phyloP scores from a whole-genome alignment of 2,329 filamentous ascomycete species.

The Apiospora koreana region DNA sequence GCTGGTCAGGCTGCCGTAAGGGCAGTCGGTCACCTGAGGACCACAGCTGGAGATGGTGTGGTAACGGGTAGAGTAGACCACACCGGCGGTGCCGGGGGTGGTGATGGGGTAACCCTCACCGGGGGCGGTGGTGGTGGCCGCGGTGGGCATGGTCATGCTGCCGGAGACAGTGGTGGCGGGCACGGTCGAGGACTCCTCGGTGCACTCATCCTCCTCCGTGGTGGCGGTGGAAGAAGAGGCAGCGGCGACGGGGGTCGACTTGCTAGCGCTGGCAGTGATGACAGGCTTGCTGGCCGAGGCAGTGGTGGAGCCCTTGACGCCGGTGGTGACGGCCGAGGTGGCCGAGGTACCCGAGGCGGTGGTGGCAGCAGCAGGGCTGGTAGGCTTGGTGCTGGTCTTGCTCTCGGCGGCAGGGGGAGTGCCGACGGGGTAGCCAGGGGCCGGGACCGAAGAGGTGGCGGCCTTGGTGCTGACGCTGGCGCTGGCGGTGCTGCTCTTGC shows the following conservation, averaged over 20 bases:
- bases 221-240: neutral
- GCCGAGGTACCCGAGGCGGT: neutral
- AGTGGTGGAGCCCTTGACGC: neutral
- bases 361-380: neutral
- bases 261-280: neutral
- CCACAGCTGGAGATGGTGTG: neutral
- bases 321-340: neutral
- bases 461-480: conserved; percentile 22
- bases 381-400: neutral
- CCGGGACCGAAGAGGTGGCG: conserved; percentile 18
- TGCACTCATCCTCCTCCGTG: conserved; percentile 7
- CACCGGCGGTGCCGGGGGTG: neutral
- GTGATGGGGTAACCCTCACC: neutral
- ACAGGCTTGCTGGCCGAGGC: neutral
- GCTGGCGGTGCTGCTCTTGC: conserved; percentile 18
- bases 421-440: no score
- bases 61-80: neutral
- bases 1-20: conserved; percentile 32
- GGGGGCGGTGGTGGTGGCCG: neutral
- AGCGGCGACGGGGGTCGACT: neutral
- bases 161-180: neutral
- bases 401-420: no score
- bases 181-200: conserved; percentile 6
- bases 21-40: conserved; percentile 28
- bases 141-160: conserved; percentile 5